Conservation (phyloP, 768 basidiomycete genomes). For the Pisolithus albus region DNA sequence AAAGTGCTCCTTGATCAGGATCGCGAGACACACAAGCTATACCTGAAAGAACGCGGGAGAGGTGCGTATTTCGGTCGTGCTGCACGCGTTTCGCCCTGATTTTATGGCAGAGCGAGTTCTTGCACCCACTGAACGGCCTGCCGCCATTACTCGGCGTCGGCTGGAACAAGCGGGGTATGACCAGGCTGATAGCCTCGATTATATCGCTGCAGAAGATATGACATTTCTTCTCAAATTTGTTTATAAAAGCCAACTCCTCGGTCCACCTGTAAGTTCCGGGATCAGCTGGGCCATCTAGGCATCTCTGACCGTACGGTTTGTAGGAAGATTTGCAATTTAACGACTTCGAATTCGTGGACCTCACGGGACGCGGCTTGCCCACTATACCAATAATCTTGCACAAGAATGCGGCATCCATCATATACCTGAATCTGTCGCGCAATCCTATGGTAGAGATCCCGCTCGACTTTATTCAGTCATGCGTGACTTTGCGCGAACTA, state of each 20-base stretch:
- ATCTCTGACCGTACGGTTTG: slow-evolving; percentile 1
- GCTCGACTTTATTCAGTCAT: slow-evolving; percentile 91
- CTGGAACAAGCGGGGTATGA: slow-evolving; percentile 89
- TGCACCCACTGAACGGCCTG: slow-evolving; percentile 73
- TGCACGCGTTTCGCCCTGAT: background rate
- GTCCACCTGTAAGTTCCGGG: slow-evolving; percentile 45
- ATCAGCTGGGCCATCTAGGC: background rate
- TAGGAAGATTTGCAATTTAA: slow-evolving; percentile 62
- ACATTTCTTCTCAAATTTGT: slow-evolving; percentile 85
- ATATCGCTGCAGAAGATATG: slow-evolving; percentile 71
- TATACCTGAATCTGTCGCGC: slow-evolving; percentile 80
- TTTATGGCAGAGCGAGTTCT: slow-evolving; percentile 67
- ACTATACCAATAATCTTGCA: slow-evolving; percentile 87
- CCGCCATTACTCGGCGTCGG: slow-evolving; percentile 74
- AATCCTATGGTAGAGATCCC: slow-evolving; percentile 97
- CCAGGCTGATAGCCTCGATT: slow-evolving; percentile 68
- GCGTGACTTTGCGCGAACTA: slow-evolving; percentile 76
- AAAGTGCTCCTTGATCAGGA: slow-evolving; percentile 47
- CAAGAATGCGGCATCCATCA: slow-evolving; percentile 74
- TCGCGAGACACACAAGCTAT: slow-evolving; percentile 58
- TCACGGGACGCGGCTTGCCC: slow-evolving; percentile 71
- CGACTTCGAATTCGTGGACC: slow-evolving; percentile 71
- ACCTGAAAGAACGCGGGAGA: slow-evolving; percentile 69
- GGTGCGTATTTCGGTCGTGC: slow-evolving; percentile 37
- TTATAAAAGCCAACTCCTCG: slow-evolving; percentile 72